Base-by-base conservation (phyloP, 108 stramenopile genomes). In the Nannochloropsis gaditana region DNA sequence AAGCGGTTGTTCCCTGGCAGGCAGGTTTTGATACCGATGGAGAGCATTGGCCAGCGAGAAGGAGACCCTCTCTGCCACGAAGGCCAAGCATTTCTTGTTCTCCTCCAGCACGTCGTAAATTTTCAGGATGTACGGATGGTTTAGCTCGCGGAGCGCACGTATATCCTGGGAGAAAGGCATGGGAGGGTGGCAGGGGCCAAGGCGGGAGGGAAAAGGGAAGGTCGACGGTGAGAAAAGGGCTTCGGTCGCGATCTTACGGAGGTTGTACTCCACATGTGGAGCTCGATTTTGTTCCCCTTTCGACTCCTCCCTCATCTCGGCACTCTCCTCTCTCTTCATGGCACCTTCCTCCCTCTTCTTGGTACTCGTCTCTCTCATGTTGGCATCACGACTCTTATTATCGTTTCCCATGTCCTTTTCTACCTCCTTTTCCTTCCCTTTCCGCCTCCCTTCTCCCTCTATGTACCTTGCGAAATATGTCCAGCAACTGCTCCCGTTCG, bases 1-100 rank as follows among this genome's bases (percentile, higher is more conserved):
- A 19, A 73, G n/a, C 59, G 59, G 4, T n/a, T 73, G 59, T 15
- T n/a, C 59, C 2, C 19, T 73, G 19, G 59, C 59, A n/a, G 59
- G 59, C 59, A 73, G n/a, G 59, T 73, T 73, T 73, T 73, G 59
- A 73, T 19, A 73, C n/a, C 59, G 59, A 73, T 73, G 59, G 19
- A 73, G 59, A 73, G 59, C 59, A n/a, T 73, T 73, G 19, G 59
- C 59, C 59, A 73, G n/a, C 2, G 59, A 73, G 59, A 73, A 73
- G 5, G 59, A 73, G 59, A 73, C 59, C 15, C 59, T 15, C 5
- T 73, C 59, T n/a, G 59, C 59, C 59, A 73, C 59, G 4, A 73
- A 73, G n/a, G 59, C 59, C 59, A 73, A n/a, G 4, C 59, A 73
- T 4, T 73, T 73, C 4, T 73, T 73, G 59, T 73, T 73, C 59